These are phyloP conservation scores for Sphaerulina musiva DNA, from an alignment of 2,329 filamentous ascomycete species.

Conservation along the genomic window DNA sequence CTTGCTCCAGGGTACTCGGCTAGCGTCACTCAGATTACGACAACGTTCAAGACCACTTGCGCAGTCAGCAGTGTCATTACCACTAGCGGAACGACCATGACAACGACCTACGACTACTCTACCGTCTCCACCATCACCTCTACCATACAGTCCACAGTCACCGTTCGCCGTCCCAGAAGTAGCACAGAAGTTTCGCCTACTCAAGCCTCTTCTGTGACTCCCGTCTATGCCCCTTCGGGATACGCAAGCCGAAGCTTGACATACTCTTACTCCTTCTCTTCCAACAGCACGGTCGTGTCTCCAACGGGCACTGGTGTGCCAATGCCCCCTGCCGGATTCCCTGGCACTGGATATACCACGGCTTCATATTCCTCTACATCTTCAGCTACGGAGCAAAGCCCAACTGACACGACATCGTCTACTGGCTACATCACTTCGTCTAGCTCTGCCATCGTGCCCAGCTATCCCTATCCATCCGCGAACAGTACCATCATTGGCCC, in stretches of 20 bases:
- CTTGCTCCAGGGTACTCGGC: constrained; percentile 2
- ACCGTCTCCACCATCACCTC: constrained; percentile 18
- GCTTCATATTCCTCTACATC: too few species aligned
- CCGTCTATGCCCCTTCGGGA: neutral
- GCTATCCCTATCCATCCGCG: constrained; percentile 1
- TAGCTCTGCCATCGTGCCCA: constrained; percentile 1
- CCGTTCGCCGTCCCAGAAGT: constrained; percentile 5
- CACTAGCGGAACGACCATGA: constrained; percentile 16
- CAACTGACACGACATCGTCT: neutral
- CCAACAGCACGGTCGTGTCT: constrained; percentile 3
- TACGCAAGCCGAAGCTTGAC: neutral
- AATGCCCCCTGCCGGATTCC: neutral
- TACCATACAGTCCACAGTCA: constrained; percentile 16
- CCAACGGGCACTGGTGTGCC: constrained; percentile 10
- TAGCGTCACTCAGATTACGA: constrained; percentile 14
- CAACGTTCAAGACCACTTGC: constrained; percentile 18
- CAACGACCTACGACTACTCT: constrained; percentile 16
- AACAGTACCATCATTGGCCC: constrained; percentile 6
- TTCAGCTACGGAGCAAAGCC: too few species aligned
- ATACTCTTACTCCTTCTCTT: constrained; percentile 6
- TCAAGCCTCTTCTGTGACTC: neutral
- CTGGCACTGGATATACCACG: too few species aligned
- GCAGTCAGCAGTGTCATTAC: constrained; percentile 14
- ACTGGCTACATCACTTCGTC: constrained; percentile 2
- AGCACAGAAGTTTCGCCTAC: constrained; percentile 14